Evolutionary conservation across 345 rosid species (phyloP), one percentile per base, ranked within the genome.

Genomic region (Balakata baccata): DNA sequence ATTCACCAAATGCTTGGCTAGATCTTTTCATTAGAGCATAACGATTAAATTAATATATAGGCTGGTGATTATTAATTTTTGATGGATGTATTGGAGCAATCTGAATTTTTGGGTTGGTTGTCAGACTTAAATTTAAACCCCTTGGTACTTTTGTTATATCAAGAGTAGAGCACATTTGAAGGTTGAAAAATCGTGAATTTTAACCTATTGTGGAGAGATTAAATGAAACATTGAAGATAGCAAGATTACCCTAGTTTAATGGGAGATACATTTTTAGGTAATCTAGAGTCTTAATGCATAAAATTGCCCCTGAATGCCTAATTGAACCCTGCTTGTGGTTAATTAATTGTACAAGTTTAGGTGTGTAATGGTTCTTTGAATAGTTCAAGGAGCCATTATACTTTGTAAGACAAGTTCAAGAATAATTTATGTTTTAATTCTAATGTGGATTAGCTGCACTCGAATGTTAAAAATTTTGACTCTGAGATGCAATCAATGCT

Each of bases 211-310:
- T 23, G 58, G 56, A 22, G 9, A 4, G 41, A 46, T 13, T 10
- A 67, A 17, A 13, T 17, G 17, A 57, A 25, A 51, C 49, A 49
- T n/a, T 51, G 59, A 68, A 50, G 71, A 18, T 68, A 68, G 46
- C 60, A 68, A 34, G 59, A 18, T 37, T 68, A n/a, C n/a, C n/a
- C n/a, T n/a, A n/a, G n/a, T n/a, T n/a, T n/a, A n/a, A n/a, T n/a
- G n/a, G n/a, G n/a, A n/a, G n/a, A n/a, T n/a, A n/a, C n/a, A 25
- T 3, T 25, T 16, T 20, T 5, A 14, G 50, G n/a, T 71, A 10
- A 10, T 23, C 25, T 7, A 14, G n/a, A n/a, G n/a, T n/a, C n/a
- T n/a, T n/a, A n/a, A n/a, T n/a, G n/a, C n/a, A n/a, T n/a, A n/a
- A n/a, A n/a, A n/a, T n/a, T n/a, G n/a, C n/a, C n/a, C n/a, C n/a